A percentile compares a stretch with the other conserved stretches of the same genome.
Evolutionary conservation across 305 asterid species (phyloP).

Genomic region (Solanum hybrid): DNA sequence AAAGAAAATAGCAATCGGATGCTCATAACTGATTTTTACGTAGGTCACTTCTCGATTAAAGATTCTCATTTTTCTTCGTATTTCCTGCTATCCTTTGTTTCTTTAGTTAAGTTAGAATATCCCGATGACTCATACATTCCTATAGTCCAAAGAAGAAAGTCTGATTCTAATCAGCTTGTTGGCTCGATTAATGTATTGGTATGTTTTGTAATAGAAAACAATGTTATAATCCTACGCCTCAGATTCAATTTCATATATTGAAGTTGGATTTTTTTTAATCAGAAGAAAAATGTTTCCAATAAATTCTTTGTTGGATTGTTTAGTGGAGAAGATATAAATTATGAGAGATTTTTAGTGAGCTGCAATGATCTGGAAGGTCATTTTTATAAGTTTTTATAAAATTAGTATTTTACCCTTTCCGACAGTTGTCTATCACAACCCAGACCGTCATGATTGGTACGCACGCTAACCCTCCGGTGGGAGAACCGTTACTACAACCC

Average conservation of each 20-base stretch:
- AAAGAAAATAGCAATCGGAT: background rate
- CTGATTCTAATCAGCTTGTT: background rate
- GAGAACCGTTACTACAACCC: too few relatives aligned
- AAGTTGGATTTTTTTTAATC: background rate
- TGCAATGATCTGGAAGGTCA: background rate
- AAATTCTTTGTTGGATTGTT: background rate
- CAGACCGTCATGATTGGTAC: too few relatives aligned
- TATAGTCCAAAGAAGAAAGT: background rate
- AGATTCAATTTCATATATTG: background rate
- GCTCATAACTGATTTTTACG: background rate
- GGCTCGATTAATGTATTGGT: background rate
- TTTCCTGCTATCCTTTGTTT: background rate
- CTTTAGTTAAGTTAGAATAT: background rate
- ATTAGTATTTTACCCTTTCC: too few relatives aligned
- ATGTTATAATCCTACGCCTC: background rate
- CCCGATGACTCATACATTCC: background rate
- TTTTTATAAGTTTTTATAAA: too few relatives aligned
- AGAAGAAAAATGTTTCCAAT: background rate
- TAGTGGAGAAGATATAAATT: background rate
- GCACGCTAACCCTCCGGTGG: too few relatives aligned
- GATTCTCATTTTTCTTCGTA: background rate
- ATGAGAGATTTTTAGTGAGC: background rate
- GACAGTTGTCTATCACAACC: too few relatives aligned
- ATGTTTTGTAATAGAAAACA: background rate
- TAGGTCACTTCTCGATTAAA: background rate